Percentiles rank a stretch among this genome's conserved stretches.
phyloP scores from a whole-genome alignment of 805 yeast species.

The Kazachstania taianensis region DNA sequence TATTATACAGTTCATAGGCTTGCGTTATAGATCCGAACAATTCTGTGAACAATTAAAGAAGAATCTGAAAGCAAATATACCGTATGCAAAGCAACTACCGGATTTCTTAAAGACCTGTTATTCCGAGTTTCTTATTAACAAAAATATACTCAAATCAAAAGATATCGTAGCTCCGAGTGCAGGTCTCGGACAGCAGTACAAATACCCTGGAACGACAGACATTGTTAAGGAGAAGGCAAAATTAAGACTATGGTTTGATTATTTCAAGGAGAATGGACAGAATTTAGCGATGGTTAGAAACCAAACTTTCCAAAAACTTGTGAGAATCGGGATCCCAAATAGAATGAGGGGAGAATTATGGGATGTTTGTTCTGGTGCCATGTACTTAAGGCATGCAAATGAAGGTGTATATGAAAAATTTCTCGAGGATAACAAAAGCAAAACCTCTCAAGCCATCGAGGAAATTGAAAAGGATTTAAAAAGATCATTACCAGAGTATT shows the following conservation, averaged over 20 bases:
- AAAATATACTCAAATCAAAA: conserved; percentile 28
- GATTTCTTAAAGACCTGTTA: conserved; percentile 64
- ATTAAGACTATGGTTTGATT: conserved; percentile 89
- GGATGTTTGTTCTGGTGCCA: conserved; percentile 86
- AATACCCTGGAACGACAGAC: conserved; percentile 83
- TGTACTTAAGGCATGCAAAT: conserved; percentile 58
- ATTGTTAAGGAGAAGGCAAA: conserved; percentile 72
- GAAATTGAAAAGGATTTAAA: conserved; percentile 95
- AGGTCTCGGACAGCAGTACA: conserved; percentile 77
- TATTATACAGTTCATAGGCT: conserved; percentile 65
- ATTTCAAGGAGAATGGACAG: conserved; percentile 73
- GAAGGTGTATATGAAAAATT: conserved; percentile 49
- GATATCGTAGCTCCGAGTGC: conserved; percentile 55
- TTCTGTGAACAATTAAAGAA: conserved; percentile 63
- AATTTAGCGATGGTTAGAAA: conserved; percentile 67
- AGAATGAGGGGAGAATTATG: conserved; percentile 90
- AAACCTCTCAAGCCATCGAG: conserved; percentile 75
- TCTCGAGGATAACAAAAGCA: conserved; percentile 50
- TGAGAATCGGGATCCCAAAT: conserved; percentile 91
- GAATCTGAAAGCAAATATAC: conserved; percentile 51
- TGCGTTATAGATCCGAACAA: conserved; percentile 66
- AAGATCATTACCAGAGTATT: conserved; percentile 89
- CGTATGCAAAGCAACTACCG: conserved; percentile 49
- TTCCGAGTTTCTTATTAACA: conserved; percentile 73
- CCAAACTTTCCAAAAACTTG: conserved; percentile 67